Evolutionary conservation across 768 basidiomycete species (phyloP), one percentile per base, ranked within the genome.

Genomic region (Auriscalpium orientale): DNA sequence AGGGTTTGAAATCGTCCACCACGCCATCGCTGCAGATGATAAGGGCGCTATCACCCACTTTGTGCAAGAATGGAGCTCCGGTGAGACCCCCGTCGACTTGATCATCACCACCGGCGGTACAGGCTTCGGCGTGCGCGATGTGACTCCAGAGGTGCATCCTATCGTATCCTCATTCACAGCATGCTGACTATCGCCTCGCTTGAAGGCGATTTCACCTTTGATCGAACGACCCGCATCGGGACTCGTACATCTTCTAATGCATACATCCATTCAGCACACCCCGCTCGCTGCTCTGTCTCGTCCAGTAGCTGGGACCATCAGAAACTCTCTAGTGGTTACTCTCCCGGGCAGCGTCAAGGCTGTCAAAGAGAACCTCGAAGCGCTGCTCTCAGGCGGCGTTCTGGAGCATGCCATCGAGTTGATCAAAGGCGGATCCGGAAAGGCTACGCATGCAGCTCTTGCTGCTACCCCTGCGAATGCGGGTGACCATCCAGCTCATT

Each of bases 41-140:
- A 67, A 77, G 49, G 58, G 63, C 0, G 66, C 66, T 45, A 89
- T 93, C 51, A 76, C 73, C 22, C 62, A 66, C 8, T 65, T 69
- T 11, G 74, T 91, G 7, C 70, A 68, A 46, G 67, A 65, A 7
- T 83, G 81, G 75, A 65, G 68, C 2, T 66, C 72, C 5, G 74
- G 72, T 2, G 64, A 72, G n/a, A 28, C 2, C 28, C 28, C 28
- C 28, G 69, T 86, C 13, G 84, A 91, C 66, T 84, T 83, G 79
- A 78, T 93, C 56, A 73, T 95, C 59, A 89, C 89, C 7, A 89
- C 88, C 0, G 92, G 92, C 16, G 92, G 92, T 5, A 95, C 92
- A 0, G 92, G 92, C 8, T 92, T 93, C 64, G 88, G 91, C 1
- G 73, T 79, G 34, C 74, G 87, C 60, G 92, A 95, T 69, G 71